phyloP scores from a whole-genome alignment of 306 rosid species.

The Fagus sylvatica region DNA sequence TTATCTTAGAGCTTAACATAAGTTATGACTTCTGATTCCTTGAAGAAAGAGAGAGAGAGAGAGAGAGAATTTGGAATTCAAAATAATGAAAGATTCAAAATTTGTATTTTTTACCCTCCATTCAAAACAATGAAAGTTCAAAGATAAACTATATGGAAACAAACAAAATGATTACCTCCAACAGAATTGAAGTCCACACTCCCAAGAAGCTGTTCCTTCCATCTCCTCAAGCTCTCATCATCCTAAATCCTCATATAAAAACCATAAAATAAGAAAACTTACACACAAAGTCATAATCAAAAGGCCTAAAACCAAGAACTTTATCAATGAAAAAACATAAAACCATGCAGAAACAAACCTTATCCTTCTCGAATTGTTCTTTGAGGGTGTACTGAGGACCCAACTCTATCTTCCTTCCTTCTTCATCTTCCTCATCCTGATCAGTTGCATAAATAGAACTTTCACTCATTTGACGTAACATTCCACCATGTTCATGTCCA shows the following conservation, averaged over 20 bases:
- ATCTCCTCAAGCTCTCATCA: conserved; percentile 90
- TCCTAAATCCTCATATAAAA: conserved; percentile 47
- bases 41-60: background rate
- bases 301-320: background rate
- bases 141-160: conserved; percentile 2
- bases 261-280: conserved; percentile 4
- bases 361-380: conserved; percentile 88
- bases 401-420: conserved; percentile 70
- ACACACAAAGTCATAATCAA: background rate
- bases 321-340: background rate
- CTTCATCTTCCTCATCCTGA: conserved; percentile 77
- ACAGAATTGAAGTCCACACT: conserved; percentile 78
- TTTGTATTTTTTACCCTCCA: background rate
- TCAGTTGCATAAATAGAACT: conserved; percentile 64
- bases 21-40: background rate
- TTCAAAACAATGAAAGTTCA: background rate
- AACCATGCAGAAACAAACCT: conserved; percentile 43
- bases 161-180: conserved; percentile 56
- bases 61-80: background rate
- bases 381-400: conserved; percentile 89
- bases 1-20: background rate
- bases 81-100: background rate
- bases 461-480: conserved; percentile 54
- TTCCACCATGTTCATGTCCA: conserved; percentile 33
- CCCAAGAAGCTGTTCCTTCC: conserved; percentile 99